Conservation (phyloP, 2,329 filamentous ascomycete species). For the Fusarium sp. region DNA sequence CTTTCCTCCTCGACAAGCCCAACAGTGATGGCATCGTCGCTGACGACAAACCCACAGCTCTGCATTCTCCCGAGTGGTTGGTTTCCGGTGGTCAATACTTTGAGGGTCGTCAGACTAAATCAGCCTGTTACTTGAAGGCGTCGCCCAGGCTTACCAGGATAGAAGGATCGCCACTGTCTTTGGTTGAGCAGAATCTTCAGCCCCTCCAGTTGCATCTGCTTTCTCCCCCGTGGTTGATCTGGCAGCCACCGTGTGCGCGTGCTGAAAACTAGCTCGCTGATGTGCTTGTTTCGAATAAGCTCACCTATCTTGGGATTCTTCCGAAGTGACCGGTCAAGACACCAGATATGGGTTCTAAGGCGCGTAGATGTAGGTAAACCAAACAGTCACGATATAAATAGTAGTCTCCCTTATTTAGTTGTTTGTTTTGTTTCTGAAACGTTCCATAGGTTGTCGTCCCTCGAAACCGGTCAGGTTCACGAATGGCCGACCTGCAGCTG, state of each 20-base stretch:
- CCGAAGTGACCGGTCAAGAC: conserved; percentile 16
- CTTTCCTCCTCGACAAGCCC: conserved; percentile 35
- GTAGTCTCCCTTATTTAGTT: neutral
- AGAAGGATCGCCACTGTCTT: neutral
- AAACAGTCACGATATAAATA: neutral
- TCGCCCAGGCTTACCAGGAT: neutral
- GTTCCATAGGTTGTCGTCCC: neutral
- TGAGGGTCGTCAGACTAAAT: conserved; percentile 16
- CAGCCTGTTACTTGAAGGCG: conserved; percentile 20
- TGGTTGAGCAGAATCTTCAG: neutral
- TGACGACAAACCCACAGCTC: conserved; percentile 36
- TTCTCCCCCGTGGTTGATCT: neutral
- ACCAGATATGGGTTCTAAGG: neutral
- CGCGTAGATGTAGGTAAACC: conserved; percentile 17
- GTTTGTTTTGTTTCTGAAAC: neutral
- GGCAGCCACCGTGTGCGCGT: conserved; percentile 24
- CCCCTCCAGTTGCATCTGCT: neutral
- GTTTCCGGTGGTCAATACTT: conserved; percentile 8
- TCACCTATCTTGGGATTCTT: conserved; percentile 24
- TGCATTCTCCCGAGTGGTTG: conserved; percentile 31
- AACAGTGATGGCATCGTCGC: conserved; percentile 33
- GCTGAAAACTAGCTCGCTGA: conserved; percentile 18
- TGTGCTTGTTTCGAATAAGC: conserved; percentile 31
- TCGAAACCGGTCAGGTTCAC: neutral
- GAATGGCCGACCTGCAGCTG: neutral